Conservation (phyloP, 495 filamentous ascomycete genomes). For the Friedmanniomyces endolithicus region DNA sequence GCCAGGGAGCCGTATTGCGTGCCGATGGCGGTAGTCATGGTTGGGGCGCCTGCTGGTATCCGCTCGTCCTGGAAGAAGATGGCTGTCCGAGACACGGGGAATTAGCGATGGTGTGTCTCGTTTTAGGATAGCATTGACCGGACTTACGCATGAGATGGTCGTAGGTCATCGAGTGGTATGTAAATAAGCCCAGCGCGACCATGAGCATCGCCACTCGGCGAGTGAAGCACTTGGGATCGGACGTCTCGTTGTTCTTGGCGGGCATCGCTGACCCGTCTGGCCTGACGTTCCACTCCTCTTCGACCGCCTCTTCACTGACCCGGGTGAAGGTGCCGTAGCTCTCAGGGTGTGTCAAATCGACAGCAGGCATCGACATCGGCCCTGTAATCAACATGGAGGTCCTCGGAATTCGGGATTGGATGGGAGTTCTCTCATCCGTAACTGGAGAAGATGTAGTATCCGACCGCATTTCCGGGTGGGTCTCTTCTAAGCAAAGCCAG, state of each 20-base stretch:
- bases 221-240: slow-evolving; percentile 43
- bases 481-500: slow-evolving; percentile 65
- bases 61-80: slow-evolving; percentile 71
- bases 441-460: slow-evolving; percentile 34
- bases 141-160: slow-evolving; percentile 54
- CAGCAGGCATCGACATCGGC: slow-evolving; percentile 53
- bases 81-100: slow-evolving; percentile 17
- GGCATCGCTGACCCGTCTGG: slow-evolving; percentile 35
- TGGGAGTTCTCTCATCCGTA: slow-evolving; percentile 44
- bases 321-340: slow-evolving; percentile 68
- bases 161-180: slow-evolving; percentile 79
- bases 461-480: slow-evolving; percentile 65
- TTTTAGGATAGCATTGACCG: neutral
- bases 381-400: slow-evolving; percentile 50
- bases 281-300: slow-evolving; percentile 39
- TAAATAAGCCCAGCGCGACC: slow-evolving; percentile 65
- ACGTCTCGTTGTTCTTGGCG: slow-evolving; percentile 24
- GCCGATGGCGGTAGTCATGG: slow-evolving; percentile 15
- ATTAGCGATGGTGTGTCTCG: neutral
- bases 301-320: slow-evolving; percentile 34
- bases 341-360: slow-evolving; percentile 53
- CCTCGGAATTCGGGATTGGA: neutral
- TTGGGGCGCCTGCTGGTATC: slow-evolving; percentile 5
- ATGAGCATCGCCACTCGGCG: slow-evolving; percentile 57
- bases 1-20: slow-evolving; percentile 46